Base-by-base conservation (phyloP, 2,329 filamentous ascomycete genomes). In the Ophiostoma montium region DNA sequence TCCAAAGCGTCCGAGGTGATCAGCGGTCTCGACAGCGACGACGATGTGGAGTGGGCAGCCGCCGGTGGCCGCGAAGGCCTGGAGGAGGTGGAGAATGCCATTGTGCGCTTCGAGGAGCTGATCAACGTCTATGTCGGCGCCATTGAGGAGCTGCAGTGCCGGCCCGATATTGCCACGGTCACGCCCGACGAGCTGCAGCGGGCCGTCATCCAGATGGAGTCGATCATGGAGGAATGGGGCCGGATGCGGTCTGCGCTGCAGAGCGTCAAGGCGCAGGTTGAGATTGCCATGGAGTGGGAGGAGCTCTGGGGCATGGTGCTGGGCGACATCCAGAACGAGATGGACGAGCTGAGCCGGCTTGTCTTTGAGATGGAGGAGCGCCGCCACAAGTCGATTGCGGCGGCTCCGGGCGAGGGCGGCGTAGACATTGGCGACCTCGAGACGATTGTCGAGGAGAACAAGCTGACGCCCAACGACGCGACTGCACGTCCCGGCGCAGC, bases 361-460 rank as follows among this genome's bases (percentile, higher is more conserved):
- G 86, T 96, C 30, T 96, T 96, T 59, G 89, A 96, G 65, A 95
- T 96, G 88, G 92, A 98, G 63, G 92, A 96, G 67, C 84, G 88
- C 55, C 76, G 92, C 44, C 90, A 96, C 64, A 83, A 83, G 63
- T 84, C 82, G 42, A 72, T 86, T 54, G 72, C 83, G 59, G 78
- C 78, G 32, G 72, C 83, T 58, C 78, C 78, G 35, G 74, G 72
- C 32, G 78, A 77, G 32, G 74, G 72, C 35, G 23, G 39, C 18
- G 73, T 72, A 62, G 90, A 96, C 61, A 84, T 95, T 56, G 85
- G 84, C 51, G 88, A 95, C 58, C 71, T 96, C 27, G 86, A 94
- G 60, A 95, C 86, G 0, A 95, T 96, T 50, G 84, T 94, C 3
- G 90, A 96, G 61, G 89, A 95, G 57, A 44, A 52, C 19, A 35